Base-by-base conservation (phyloP, 2,329 filamentous ascomycete genomes). In the Aspergillus sp. region DNA sequence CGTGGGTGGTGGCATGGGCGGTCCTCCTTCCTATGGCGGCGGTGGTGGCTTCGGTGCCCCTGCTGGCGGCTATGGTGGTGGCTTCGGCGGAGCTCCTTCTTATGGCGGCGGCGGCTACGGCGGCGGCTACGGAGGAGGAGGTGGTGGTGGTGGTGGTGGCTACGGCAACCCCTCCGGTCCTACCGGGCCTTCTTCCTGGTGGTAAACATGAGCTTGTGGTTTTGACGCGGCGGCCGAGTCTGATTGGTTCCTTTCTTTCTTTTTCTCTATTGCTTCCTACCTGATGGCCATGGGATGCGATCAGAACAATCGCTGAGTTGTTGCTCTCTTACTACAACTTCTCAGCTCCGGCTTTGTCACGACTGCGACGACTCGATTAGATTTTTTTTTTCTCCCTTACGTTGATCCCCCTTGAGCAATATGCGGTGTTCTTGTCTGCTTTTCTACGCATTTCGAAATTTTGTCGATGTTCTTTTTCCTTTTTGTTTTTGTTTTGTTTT, bases 131-230 rank as follows among this genome's bases (percentile, higher is more conserved):
- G 78, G 21, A 21, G 21, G 21, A 3, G 21, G 61, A 23, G 56
- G 59, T 24, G 56, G 59, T 24, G 41, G 70, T 47, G 69, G 73
- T 52, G 63, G 63, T 44, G 63, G 63, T 33, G 50, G 63, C 58
- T 66, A 66, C 43, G 64, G 64, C 47, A 66, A 66, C 73, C 79
- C 79, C 46, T 79, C 77, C 39, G 79, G 78, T 66, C 72, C 78
- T 62, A 79, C 75, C 50, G 79, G 79, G 53, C 78, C 79, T 64
- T 80, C 78, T 52, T 81, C 79, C 56, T 81, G 79, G 79, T 81
- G 79, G 79, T 81, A 80, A 75, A 75, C 69, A 60, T 63, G 53
- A 57, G 52, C 65, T 71, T 68, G 69, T 73, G 68, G 68, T 76
- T 70, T 64, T 71, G 71, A 71, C 70, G 73, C 74, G 72, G 73